phyloP scores from a whole-genome alignment of 202 grass and related monocot species.

The Tripidium arundinaceum region DNA sequence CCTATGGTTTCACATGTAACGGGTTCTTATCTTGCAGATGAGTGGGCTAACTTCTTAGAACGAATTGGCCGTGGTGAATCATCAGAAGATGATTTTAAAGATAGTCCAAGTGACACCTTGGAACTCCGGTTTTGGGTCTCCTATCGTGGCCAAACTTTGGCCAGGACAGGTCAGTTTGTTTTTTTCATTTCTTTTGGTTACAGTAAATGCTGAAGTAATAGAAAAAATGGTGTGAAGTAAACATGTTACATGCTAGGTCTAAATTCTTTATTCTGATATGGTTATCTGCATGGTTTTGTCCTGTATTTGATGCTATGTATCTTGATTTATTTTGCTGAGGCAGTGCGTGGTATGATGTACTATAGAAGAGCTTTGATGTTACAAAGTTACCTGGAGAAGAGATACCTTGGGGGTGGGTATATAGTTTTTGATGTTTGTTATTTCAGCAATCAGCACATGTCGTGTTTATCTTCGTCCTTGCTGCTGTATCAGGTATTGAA shows the following conservation, averaged over 20 bases:
- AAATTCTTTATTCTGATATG: slow-evolving; percentile 27
- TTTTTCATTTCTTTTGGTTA: slow-evolving; percentile 17
- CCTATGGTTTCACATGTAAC: slow-evolving; percentile 1
- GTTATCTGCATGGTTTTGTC: slow-evolving; percentile 15
- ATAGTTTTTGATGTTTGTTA: slow-evolving; percentile 14
- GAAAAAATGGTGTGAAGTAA: background rate
- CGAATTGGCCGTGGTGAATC: slow-evolving; percentile 67
- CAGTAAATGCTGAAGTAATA: slow-evolving; percentile 3
- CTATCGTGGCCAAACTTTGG: slow-evolving; percentile 96
- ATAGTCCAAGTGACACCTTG: slow-evolving; percentile 63
- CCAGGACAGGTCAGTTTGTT: slow-evolving; percentile 69
- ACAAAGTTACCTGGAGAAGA: slow-evolving; percentile 94
- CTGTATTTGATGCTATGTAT: slow-evolving; percentile 25
- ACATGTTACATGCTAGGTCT: background rate
- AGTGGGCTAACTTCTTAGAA: slow-evolving; percentile 96
- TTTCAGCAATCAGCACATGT: slow-evolving; percentile 22
- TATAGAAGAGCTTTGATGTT: slow-evolving; percentile 93
- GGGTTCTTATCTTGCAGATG: slow-evolving; percentile 48
- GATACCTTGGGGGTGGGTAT: slow-evolving; percentile 69
- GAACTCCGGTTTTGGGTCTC: slow-evolving; percentile 96
- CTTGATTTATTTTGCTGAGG: slow-evolving; percentile 36
- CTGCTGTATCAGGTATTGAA: slow-evolving; percentile 61
- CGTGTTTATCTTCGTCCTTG: slow-evolving; percentile 19
- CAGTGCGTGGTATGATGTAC: slow-evolving; percentile 99
- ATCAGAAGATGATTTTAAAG: slow-evolving; percentile 70